Percentiles rank a stretch among this genome's conserved stretches.
phyloP scores from a whole-genome alignment of 2,329 filamentous ascomycete genomes.

The Talaromyces piceae region DNA sequence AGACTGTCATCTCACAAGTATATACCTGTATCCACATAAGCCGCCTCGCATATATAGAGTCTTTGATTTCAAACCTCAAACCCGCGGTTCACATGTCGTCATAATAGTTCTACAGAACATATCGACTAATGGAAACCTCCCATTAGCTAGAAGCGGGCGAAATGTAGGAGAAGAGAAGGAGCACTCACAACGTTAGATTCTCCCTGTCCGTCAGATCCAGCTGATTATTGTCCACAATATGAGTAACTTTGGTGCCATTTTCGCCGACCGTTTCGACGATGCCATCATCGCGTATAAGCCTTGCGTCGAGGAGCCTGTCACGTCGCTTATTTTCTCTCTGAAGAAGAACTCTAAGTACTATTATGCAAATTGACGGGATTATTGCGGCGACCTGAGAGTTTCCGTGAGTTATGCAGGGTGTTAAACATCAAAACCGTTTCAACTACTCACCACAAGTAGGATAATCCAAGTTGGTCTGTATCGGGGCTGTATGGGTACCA shows the following conservation, averaged over 20 bases:
- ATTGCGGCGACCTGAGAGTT: constrained; percentile 31
- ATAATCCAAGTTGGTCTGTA: constrained; percentile 19
- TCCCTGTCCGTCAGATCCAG: constrained; percentile 31
- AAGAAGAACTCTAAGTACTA: constrained; percentile 36
- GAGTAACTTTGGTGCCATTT: constrained; percentile 21
- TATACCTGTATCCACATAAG: too few relatives aligned
- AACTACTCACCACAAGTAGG: constrained; percentile 25
- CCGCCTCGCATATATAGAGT: too few relatives aligned
- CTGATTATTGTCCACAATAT: constrained; percentile 30
- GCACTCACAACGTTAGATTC: constrained; percentile 20
- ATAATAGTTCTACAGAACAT: background rate
- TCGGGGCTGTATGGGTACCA: constrained; percentile 10
- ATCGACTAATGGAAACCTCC: constrained; percentile 3
- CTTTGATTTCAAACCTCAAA: too few relatives aligned
- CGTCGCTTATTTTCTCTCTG: constrained; percentile 34
- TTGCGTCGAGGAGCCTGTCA: constrained; percentile 20
- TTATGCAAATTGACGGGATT: constrained; percentile 33
- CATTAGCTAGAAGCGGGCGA: background rate
- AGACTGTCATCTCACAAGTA: too few relatives aligned
- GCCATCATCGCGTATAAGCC: constrained; percentile 18
- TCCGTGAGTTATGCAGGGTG: constrained; percentile 17
- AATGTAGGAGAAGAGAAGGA: background rate
- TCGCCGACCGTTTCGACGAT: constrained; percentile 15
- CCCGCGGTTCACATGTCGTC: background rate
- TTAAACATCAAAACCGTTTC: constrained; percentile 17